phyloP scores from a whole-genome alignment of 345 rosid genomes.

The Eucalyptus cloeziana region DNA sequence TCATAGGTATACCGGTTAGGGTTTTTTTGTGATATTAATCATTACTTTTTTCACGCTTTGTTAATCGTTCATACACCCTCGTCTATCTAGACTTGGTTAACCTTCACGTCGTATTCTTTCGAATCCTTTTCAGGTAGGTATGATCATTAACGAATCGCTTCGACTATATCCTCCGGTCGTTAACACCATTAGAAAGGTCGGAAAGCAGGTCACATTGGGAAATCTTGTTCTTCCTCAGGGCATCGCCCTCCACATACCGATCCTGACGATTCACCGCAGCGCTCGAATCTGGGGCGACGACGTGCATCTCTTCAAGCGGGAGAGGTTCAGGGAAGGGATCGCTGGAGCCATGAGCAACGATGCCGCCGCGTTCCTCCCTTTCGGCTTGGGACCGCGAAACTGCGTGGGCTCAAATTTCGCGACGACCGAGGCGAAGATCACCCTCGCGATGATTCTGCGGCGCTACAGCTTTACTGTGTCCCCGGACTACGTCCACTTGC shows the following conservation, averaged over 20 bases:
- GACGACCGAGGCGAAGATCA: constrained; percentile 15
- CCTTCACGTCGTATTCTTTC: not conserved
- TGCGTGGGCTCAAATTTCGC: constrained; percentile 27
- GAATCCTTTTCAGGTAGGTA: not conserved
- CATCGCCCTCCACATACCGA: not conserved
- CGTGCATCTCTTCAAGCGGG: constrained; percentile 23
- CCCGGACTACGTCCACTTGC: constrained; percentile 24
- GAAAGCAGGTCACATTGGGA: constrained; percentile 11
- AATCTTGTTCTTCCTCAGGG: constrained; percentile 5
- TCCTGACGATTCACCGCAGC: constrained; percentile 12
- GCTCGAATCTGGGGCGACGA: constrained; percentile 33
- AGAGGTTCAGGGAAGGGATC: constrained; percentile 27
- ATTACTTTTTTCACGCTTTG: not conserved
- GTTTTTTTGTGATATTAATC: too few relatives aligned
- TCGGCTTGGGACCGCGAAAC: constrained; percentile 20
- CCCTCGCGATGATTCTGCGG: constrained; percentile 34
- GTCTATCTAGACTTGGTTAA: not conserved
- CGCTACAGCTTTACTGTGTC: constrained; percentile 19
- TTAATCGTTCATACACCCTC: not conserved
- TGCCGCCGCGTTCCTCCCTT: constrained; percentile 18
- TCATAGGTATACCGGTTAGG: fast-evolving
- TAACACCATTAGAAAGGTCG: not conserved
- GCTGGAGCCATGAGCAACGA: constrained; percentile 27
- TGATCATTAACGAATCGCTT: constrained; percentile 15
- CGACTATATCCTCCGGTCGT: constrained; percentile 18